Conservation (phyloP, 208 protist species). For the Hexamita inflata region DNA sequence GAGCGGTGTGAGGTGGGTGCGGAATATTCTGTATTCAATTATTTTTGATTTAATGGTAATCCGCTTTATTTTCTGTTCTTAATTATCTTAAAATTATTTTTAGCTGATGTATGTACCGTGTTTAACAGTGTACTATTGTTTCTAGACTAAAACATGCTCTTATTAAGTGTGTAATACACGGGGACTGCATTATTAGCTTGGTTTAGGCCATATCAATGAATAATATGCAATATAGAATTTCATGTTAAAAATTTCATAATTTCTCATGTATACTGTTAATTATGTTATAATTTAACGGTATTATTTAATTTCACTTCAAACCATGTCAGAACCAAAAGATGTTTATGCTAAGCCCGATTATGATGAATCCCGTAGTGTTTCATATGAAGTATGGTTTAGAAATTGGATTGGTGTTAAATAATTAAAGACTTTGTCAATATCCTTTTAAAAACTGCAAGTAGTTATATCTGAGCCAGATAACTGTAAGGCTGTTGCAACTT, state of each 20-base stretch:
- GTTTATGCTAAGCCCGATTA: conserved; percentile 18
- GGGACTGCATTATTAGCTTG: no score
- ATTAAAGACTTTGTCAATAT: neutral
- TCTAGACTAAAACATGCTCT: no score
- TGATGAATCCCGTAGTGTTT: neutral
- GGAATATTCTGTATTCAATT: neutral
- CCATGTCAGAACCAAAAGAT: neutral
- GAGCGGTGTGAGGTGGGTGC: neutral
- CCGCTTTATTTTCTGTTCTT: no score
- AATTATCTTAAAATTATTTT: no score
- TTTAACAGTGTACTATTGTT: no score
- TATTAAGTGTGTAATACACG: no score
- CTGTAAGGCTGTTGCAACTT: neutral
- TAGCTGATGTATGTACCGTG: neutral
- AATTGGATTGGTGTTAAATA: neutral
- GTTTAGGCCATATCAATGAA: no score
- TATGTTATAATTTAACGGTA: neutral
- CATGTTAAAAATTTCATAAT: neutral
- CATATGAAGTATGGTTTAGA: conserved; percentile 11
- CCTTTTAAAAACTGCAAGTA: conserved; percentile 6
- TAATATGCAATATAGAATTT: no score
- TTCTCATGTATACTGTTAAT: neutral
- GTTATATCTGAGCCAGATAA: conserved; percentile 10
- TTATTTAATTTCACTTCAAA: neutral
- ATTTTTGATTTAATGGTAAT: no score